Conservation (phyloP, 2,329 filamentous ascomycete genomes). For the Phoma sp. region DNA sequence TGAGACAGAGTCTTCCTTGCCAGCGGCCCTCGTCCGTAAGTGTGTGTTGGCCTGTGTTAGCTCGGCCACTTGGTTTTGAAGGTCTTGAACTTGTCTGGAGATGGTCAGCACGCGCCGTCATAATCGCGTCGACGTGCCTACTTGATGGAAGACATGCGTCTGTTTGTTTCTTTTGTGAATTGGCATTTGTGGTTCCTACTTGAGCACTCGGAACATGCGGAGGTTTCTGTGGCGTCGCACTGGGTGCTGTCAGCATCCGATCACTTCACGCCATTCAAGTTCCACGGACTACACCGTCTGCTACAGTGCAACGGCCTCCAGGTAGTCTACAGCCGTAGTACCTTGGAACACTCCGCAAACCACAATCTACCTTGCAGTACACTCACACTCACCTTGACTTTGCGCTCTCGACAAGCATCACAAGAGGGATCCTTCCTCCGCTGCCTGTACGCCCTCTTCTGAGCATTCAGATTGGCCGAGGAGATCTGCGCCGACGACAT, state of each 20-base stretch:
- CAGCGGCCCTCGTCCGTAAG: slow-evolving; percentile 68
- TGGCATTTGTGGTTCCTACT: slow-evolving; percentile 97
- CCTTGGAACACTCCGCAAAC: not conserved
- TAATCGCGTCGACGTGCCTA: slow-evolving; percentile 46
- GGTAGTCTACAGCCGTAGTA: not conserved
- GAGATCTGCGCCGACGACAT: slow-evolving; percentile 51
- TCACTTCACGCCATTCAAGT: not conserved
- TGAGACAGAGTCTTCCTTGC: slow-evolving; percentile 54
- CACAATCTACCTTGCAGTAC: not conserved
- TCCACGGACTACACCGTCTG: no score
- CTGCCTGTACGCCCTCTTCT: slow-evolving; percentile 94
- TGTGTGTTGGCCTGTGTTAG: slow-evolving; percentile 81
- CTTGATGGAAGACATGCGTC: slow-evolving; percentile 99
- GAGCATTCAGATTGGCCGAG: slow-evolving; percentile 67
- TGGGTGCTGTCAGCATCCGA: slow-evolving; percentile 40
- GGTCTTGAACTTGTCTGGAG: slow-evolving; percentile 83
- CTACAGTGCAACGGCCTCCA: no score
- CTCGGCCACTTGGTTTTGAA: slow-evolving; percentile 87
- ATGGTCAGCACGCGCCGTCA: slow-evolving; percentile 1
- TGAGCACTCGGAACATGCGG: slow-evolving; percentile 95
- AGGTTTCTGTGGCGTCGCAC: slow-evolving; percentile 96
- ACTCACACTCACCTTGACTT: slow-evolving; percentile 63
- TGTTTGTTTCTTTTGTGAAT: slow-evolving; percentile 98
- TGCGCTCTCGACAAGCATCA: slow-evolving; percentile 89
- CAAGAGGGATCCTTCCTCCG: slow-evolving; percentile 96